Percentiles rank a stretch among this genome's conserved stretches.
Conservation (phyloP, 2,329 filamentous ascomycete species). For the Rutstroemia sp. region DNA sequence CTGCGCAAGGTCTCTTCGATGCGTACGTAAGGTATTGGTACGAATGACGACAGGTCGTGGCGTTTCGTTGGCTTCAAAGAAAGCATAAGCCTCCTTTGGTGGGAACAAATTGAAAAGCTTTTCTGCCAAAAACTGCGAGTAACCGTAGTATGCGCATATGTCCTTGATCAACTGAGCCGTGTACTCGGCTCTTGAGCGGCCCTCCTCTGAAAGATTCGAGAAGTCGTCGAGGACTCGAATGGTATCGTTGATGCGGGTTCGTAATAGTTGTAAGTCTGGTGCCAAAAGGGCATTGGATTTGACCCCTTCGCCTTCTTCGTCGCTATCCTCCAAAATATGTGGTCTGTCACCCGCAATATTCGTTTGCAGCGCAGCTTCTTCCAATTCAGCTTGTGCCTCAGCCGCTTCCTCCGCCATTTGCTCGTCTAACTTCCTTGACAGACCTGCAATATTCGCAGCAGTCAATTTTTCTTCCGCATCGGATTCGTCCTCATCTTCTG, state of each 20-base stretch:
- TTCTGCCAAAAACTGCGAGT: conserved; percentile 88
- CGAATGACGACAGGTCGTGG: conserved; percentile 89
- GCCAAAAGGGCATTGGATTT: conserved; percentile 62
- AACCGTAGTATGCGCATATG: conserved; percentile 94
- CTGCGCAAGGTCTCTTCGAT: conserved; percentile 76
- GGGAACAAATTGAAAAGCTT: conserved; percentile 92
- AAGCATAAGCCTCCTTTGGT: conserved; percentile 88
- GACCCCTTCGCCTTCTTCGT: conserved; percentile 51
- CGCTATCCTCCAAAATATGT: conserved; percentile 55
- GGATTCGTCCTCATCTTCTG: conserved; percentile 85
- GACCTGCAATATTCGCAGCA: conserved; percentile 89
- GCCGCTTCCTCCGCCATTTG: conserved; percentile 71
- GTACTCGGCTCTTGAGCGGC: conserved; percentile 81
- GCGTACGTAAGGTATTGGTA: conserved; percentile 84
- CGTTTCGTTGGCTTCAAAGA: conserved; percentile 98
- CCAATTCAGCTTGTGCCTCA: conserved; percentile 77
- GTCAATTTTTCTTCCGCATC: conserved; percentile 87
- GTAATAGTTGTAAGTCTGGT: conserved; percentile 82
- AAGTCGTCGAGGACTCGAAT: conserved; percentile 89
- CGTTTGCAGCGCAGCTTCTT: conserved; percentile 80
- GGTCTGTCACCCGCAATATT: conserved; percentile 79
- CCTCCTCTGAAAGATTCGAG: conserved; percentile 69
- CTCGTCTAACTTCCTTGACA: conserved; percentile 77
- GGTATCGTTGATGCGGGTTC: conserved; percentile 85
- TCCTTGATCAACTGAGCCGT: conserved; percentile 80